Evolutionary conservation across 1,284 basidiomycete genomes (phyloP).

Genomic region (Ceraceosorus guamensis): DNA sequence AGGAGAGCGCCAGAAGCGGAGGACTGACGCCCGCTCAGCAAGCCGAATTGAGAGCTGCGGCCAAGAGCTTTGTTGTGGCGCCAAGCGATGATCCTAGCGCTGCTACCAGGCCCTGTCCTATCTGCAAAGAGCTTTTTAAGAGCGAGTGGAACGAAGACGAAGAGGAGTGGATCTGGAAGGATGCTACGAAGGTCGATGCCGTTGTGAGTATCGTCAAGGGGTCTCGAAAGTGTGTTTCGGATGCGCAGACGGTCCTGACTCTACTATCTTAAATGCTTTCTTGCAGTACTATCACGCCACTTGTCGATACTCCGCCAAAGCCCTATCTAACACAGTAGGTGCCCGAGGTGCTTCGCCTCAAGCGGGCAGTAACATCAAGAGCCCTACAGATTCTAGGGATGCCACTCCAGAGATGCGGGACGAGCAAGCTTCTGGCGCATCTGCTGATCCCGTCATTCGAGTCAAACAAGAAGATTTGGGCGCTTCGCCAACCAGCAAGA

Average conservation of each 20-base stretch:
- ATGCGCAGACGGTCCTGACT: not conserved
- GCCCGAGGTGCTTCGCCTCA: no score
- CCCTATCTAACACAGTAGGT: conserved; percentile 15
- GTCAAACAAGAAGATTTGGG: not conserved
- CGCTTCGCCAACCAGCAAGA: not conserved
- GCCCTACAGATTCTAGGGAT: conserved; percentile 2
- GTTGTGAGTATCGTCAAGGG: not conserved
- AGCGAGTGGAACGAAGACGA: conserved; percentile 91
- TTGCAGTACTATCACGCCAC: conserved; percentile 39
- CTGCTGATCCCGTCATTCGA: not conserved
- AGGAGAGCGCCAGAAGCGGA: conserved; percentile 47
- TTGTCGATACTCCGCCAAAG: conserved; percentile 45
- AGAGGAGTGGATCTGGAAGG: conserved; percentile 97
- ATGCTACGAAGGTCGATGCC: conserved; percentile 74
- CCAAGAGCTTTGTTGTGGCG: conserved; percentile 62
- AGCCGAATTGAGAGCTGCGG: conserved; percentile 58
- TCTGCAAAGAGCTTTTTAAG: conserved; percentile 91
- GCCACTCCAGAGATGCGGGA: not conserved
- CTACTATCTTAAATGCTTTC: not conserved
- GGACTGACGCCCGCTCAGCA: conserved; percentile 57
- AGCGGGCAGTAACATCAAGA: not conserved
- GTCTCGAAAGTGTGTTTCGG: not conserved
- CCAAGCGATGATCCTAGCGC: conserved; percentile 64
- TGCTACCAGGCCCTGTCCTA: conserved; percentile 80
- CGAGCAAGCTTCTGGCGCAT: not conserved